phyloP scores from a whole-genome alignment of 2,329 filamentous ascomycete species.

The Phaeomoniella chlamydospora region DNA sequence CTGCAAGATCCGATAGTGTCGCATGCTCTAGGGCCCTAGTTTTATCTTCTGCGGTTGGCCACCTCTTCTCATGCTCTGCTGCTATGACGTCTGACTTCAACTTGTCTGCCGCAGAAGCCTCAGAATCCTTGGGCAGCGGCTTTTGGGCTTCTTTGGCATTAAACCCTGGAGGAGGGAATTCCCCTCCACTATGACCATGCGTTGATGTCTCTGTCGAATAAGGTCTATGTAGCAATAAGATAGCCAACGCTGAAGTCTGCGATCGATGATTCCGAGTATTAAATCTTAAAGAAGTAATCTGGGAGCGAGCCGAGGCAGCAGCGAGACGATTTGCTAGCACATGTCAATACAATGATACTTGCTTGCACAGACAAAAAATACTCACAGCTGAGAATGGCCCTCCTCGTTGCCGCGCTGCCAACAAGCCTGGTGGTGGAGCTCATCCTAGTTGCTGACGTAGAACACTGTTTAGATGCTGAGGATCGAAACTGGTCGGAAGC shows the following conservation, averaged over 20 bases:
- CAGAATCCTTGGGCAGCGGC: slow-evolving; percentile 44
- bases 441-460: no score
- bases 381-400: slow-evolving; percentile 9
- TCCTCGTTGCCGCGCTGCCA: slow-evolving; percentile 11
- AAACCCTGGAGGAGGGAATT: slow-evolving; percentile 74
- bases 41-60: slow-evolving; percentile 29
- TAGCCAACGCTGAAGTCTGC: slow-evolving; percentile 40
- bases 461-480: no score
- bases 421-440: slow-evolving; percentile 12
- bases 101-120: slow-evolving; percentile 12
- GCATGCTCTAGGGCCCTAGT: slow-evolving; percentile 30
- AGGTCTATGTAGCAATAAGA: slow-evolving; percentile 37
- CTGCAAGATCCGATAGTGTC: slow-evolving; percentile 48
- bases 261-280: slow-evolving; percentile 11
- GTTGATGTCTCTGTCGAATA: slow-evolving; percentile 45
- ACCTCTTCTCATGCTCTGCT: slow-evolving; percentile 21
- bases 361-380: not conserved
- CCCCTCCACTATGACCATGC: slow-evolving; percentile 28
- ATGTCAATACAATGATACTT: not conserved
- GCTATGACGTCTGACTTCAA: slow-evolving; percentile 15
- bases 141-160: slow-evolving; percentile 83
- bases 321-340: not conserved
- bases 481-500: no score
- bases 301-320: not conserved
- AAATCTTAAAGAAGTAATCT: not conserved